These are phyloP conservation scores for Styphnolobium japonicum DNA, from an alignment of 306 rosid species.

Conservation along the genomic window DNA sequence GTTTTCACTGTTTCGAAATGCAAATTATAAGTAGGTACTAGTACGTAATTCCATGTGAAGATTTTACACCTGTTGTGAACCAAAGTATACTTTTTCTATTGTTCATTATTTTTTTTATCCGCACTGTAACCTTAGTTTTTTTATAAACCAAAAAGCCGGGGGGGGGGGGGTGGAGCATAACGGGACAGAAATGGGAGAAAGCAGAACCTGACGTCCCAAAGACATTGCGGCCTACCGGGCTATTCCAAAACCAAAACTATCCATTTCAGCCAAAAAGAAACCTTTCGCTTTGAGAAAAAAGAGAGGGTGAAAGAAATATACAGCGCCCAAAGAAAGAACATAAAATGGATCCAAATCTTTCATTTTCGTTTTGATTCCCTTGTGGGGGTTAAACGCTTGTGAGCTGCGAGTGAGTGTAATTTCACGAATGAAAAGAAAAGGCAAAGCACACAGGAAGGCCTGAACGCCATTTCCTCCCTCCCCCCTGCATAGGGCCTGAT, in stretches of 20 bases:
- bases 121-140: not conserved
- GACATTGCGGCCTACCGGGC: not conserved
- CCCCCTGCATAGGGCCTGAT: slow-evolving; percentile 6
- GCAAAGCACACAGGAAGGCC: slow-evolving; percentile 4
- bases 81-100: not conserved
- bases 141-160: too few species aligned
- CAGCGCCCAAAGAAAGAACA: not conserved
- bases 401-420: not conserved
- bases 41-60: not conserved
- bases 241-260: slow-evolving; percentile 16
- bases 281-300: slow-evolving; percentile 18
- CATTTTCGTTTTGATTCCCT: slow-evolving; percentile 18
- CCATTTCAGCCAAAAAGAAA: slow-evolving; percentile 10
- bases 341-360: not conserved
- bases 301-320: not conserved
- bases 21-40: not conserved
- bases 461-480: slow-evolving; percentile 10
- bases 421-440: slow-evolving; percentile 9
- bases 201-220: not conserved
- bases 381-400: not conserved
- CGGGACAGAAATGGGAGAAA: not conserved
- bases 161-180: too few species aligned
- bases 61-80: not conserved
- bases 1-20: not conserved
- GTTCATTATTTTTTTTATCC: not conserved